A percentile compares a stretch with the other conserved stretches of the same genome.
Conservation (phyloP, 164 flowering plant species). For the Malania oleifera region DNA sequence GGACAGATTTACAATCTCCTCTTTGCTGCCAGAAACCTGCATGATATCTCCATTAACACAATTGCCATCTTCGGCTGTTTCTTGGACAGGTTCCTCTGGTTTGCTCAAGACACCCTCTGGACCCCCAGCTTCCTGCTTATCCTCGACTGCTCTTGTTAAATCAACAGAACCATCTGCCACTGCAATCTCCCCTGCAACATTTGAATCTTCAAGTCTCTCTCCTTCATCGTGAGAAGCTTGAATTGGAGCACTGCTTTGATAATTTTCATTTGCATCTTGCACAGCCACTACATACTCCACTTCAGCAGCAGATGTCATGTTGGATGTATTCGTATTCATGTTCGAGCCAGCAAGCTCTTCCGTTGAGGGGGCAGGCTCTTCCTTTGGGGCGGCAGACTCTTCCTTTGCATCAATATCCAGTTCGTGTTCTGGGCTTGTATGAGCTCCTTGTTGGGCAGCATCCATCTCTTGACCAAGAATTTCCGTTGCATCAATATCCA, state of each 20-base stretch:
- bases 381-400: constrained; percentile 1
- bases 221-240: background rate
- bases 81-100: background rate
- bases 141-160: background rate
- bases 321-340: constrained; percentile 9
- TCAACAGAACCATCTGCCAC: background rate
- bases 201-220: background rate
- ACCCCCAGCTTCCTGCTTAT: background rate
- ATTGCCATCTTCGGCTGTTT: background rate
- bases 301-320: background rate
- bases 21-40: background rate
- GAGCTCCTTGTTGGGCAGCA: constrained; percentile 7
- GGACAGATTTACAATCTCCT: background rate
- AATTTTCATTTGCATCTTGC: background rate
- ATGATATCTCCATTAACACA: background rate
- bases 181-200: background rate
- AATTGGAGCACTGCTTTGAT: background rate
- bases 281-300: background rate
- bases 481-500: constrained; percentile 6
- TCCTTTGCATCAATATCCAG: constrained; percentile 16
- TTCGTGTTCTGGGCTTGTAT: constrained; percentile 5
- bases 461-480: constrained; percentile 9
- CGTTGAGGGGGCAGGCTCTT: constrained; percentile 1
- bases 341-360: background rate
- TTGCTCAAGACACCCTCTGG: background rate